Evolutionary conservation across 1,284 basidiomycete genomes (phyloP).

Genomic region (Laetiporus sulphureus): DNA sequence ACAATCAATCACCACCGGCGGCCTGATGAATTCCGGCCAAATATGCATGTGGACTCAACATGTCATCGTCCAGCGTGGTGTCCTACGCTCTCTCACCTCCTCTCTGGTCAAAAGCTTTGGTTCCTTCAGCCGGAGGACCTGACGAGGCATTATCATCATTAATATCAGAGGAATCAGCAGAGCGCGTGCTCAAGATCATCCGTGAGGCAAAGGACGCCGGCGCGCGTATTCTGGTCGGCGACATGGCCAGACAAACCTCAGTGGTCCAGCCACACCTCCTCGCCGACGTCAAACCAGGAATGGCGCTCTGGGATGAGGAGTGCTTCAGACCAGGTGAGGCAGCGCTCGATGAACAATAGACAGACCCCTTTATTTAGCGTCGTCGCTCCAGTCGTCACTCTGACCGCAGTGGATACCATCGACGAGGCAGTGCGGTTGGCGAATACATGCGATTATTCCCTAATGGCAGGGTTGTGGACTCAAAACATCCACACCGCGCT

Average conservation of each 20-base stretch:
- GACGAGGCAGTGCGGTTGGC: slow-evolving; percentile 48
- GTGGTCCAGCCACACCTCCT: slow-evolving; percentile 52
- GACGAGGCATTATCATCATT: slow-evolving; percentile 30
- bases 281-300: slow-evolving; percentile 38
- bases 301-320: slow-evolving; percentile 48
- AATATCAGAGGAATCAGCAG: slow-evolving; percentile 42
- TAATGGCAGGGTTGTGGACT: slow-evolving; percentile 50
- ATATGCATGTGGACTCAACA: slow-evolving; percentile 69
- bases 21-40: slow-evolving; percentile 55
- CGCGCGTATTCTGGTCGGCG: slow-evolving; percentile 44
- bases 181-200: slow-evolving; percentile 40
- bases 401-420: slow-evolving; percentile 37
- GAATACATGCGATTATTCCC: slow-evolving; percentile 48
- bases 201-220: slow-evolving; percentile 44
- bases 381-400: slow-evolving; percentile 30
- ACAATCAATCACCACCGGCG: slow-evolving; percentile 43
- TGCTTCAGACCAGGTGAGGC: slow-evolving; percentile 56
- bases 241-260: slow-evolving; percentile 31
- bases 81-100: slow-evolving; percentile 30
- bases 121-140: slow-evolving; percentile 30
- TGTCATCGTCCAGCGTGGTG: slow-evolving; percentile 46
- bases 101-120: slow-evolving; percentile 29
- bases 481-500: slow-evolving; percentile 38
- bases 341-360: too few relatives aligned
- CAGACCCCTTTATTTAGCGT: too few relatives aligned